These are phyloP conservation scores for Nemania sp. DNA, from an alignment of 2,329 filamentous ascomycete species.

Conservation along the genomic window DNA sequence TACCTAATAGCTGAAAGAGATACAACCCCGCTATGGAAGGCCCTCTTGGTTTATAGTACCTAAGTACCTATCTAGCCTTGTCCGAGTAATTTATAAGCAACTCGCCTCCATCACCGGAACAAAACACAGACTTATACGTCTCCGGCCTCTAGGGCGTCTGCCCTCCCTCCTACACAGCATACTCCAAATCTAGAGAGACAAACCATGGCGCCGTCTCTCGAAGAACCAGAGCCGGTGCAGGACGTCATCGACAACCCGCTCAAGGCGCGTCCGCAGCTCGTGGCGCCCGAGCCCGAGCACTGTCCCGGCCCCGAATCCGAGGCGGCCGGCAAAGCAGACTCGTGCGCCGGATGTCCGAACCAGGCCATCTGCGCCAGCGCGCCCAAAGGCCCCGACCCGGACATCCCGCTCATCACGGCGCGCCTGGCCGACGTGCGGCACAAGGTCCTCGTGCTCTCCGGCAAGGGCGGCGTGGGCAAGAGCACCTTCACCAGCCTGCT, in stretches of 20 bases:
- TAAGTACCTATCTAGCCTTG: not conserved
- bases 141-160: not conserved
- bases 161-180: not conserved
- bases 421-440: slow-evolving; percentile 85
- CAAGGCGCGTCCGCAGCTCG: slow-evolving; percentile 83
- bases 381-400: slow-evolving; percentile 94
- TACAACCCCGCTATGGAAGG: slow-evolving; percentile 22
- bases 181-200: not conserved
- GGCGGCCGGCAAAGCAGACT: slow-evolving; percentile 77
- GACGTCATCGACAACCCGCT: slow-evolving; percentile 81
- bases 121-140: not conserved
- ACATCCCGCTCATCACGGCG: slow-evolving; percentile 87
- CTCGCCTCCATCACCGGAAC: slow-evolving; percentile 10
- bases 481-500: slow-evolving; percentile 92
- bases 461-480: slow-evolving; percentile 97
- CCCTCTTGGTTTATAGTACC: slow-evolving; percentile 2
- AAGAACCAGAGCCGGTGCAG: slow-evolving; percentile 74
- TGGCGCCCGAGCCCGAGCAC: slow-evolving; percentile 96
- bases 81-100: slow-evolving; percentile 39
- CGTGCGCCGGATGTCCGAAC: slow-evolving; percentile 95
- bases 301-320: slow-evolving; percentile 91
- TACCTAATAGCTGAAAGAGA: not conserved
- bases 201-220: slow-evolving; percentile 82
- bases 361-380: slow-evolving; percentile 94
- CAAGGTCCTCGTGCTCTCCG: slow-evolving; percentile 92